These are phyloP conservation scores for Boletus rubroflammeus DNA, from an alignment of 768 basidiomycete species.

Conservation along the genomic window DNA sequence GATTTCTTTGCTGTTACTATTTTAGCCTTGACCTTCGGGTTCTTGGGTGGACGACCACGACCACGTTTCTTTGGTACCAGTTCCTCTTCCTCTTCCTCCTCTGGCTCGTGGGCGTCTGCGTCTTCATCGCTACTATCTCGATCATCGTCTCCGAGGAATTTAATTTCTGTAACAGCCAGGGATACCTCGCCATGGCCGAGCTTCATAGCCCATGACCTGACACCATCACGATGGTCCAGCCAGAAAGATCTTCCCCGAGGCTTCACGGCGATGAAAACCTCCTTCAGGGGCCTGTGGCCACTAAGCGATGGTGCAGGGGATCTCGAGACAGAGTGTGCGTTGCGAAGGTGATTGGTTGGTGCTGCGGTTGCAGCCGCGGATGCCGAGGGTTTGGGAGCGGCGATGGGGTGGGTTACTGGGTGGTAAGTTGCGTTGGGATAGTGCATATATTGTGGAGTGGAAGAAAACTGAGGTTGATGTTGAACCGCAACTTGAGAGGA, in stretches of 20 bases:
- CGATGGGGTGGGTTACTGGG: conserved; percentile 24
- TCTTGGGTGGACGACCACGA: conserved; percentile 34
- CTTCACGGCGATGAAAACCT: conserved; percentile 50
- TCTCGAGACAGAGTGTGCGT: conserved; percentile 31
- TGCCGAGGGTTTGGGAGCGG: conserved; percentile 17
- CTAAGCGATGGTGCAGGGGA: conserved; percentile 29
- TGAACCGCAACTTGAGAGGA: conserved; percentile 34
- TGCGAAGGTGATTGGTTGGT: conserved; percentile 17
- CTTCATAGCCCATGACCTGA: conserved; percentile 68
- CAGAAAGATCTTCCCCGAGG: conserved; percentile 56
- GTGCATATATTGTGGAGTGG: conserved; percentile 40
- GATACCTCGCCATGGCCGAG: conserved; percentile 55
- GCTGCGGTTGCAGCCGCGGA: conserved; percentile 4
- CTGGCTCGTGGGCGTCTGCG: conserved; percentile 42
- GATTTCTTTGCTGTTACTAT: conserved; percentile 31
- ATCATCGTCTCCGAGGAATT: conserved; percentile 54
- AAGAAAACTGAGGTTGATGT: conserved; percentile 34
- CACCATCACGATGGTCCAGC: conserved; percentile 67
- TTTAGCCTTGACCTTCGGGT: conserved; percentile 32
- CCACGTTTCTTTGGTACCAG: conserved; percentile 40
- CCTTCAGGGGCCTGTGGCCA: conserved; percentile 46
- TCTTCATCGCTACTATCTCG: conserved; percentile 57
- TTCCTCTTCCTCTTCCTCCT: conserved; percentile 42
- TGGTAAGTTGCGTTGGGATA: conserved; percentile 57
- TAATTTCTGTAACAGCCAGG: conserved; percentile 51